Percentiles rank a stretch among this genome's conserved stretches.
These are phyloP conservation scores for Hyaloscypha finlandica DNA, from an alignment of 495 filamentous ascomycete genomes.

Conservation along the genomic window DNA sequence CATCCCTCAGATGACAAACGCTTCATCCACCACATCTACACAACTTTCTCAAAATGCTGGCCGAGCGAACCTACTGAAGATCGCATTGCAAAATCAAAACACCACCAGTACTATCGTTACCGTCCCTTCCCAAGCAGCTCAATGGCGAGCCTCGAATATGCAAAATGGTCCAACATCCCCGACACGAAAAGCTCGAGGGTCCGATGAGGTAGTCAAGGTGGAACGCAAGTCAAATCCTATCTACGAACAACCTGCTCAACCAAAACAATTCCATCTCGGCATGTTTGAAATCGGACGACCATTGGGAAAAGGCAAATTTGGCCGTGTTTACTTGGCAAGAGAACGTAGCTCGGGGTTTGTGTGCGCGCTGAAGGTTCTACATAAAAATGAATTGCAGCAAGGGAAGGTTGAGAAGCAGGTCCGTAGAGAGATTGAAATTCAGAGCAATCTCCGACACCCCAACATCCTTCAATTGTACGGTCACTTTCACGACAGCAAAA, in stretches of 20 bases:
- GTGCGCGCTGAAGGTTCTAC: constrained; percentile 93
- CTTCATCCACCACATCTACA: constrained; percentile 55
- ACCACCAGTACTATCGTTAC: constrained; percentile 62
- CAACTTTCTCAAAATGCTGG: constrained; percentile 60
- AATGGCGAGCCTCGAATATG: constrained; percentile 51
- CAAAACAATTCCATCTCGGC: constrained; percentile 86
- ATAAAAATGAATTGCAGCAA: constrained; percentile 91
- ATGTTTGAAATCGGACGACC: constrained; percentile 99
- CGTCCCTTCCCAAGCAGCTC: constrained; percentile 65
- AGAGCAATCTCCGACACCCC: constrained; percentile 61
- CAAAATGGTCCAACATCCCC: constrained; percentile 42
- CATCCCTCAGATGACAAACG: constrained; percentile 39
- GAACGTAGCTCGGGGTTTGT: constrained; percentile 89
- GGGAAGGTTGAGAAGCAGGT: constrained; percentile 93
- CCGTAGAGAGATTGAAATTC: constrained; percentile 95
- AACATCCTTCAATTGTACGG: constrained; percentile 94
- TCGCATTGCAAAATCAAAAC: constrained; percentile 76
- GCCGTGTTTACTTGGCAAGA: constrained; percentile 91
- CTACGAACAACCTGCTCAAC: constrained; percentile 48
- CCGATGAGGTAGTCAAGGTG: constrained; percentile 48
- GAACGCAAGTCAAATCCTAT: constrained; percentile 35
- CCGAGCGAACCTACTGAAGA: constrained; percentile 73
- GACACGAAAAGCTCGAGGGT: constrained; percentile 42
- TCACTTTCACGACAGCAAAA: constrained; percentile 96
- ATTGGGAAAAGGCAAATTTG: constrained; percentile 96